Conservation (phyloP, 2,329 filamentous ascomycete species). For the Talaromyces islandicus region DNA sequence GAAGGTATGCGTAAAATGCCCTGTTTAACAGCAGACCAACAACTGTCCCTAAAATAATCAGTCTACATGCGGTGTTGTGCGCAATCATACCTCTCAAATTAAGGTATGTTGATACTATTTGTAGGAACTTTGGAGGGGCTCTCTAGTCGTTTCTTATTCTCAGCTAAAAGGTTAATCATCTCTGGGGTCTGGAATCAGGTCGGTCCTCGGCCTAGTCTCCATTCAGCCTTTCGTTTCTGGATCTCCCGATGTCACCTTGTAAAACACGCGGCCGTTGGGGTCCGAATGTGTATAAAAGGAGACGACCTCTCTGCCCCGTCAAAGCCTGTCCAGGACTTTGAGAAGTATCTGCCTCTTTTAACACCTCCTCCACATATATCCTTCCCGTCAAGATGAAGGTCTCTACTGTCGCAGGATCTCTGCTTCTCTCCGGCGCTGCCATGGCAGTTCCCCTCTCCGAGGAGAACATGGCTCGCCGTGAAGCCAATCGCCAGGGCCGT, state of each 20-base stretch:
- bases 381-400: conserved; percentile 4
- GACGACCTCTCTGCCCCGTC: not conserved
- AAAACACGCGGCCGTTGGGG: not conserved
- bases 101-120: not conserved
- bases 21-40: not conserved
- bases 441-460: conserved; percentile 7
- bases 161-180: not conserved
- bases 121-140: not conserved
- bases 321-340: not conserved
- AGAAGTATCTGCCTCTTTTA: not conserved
- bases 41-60: not conserved
- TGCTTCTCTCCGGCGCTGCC: conserved; percentile 5
- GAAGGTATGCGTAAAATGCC: not conserved
- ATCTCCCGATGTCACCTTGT: not conserved
- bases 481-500: conserved; percentile 2
- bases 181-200: not conserved
- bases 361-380: not conserved
- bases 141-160: not conserved
- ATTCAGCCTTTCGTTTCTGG: not conserved
- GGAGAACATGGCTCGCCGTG: conserved; percentile 4
- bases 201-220: not conserved
- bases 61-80: not conserved
- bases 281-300: not conserved
- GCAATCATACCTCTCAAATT: not conserved
- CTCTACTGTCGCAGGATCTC: not conserved